Evolutionary conservation across 163 green algal species (phyloP).

Genomic region (Chlorella variabilis): DNA sequence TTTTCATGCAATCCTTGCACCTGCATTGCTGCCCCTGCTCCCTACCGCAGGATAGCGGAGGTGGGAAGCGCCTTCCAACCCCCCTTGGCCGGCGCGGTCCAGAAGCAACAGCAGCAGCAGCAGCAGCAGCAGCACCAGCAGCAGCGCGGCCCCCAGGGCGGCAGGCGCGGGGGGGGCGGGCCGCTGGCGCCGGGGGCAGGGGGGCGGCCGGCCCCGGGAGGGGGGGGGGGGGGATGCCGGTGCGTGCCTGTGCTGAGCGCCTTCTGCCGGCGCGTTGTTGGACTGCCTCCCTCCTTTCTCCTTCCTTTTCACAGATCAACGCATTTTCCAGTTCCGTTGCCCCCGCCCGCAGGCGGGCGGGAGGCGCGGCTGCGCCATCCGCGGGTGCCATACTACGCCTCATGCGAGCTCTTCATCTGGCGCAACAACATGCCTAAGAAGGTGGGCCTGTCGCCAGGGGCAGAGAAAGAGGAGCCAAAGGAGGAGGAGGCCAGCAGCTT

Average conservation of each 20-base stretch:
- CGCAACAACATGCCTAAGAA: conserved; percentile 23
- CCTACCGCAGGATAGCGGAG: conserved; percentile 36
- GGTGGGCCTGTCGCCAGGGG: neutral
- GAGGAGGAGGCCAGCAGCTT: no score
- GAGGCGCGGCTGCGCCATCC: conserved; percentile 29
- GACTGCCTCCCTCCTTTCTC: no score
- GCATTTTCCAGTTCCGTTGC: no score
- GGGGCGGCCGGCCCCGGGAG: neutral
- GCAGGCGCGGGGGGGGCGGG: neutral
- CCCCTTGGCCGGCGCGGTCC: conserved; percentile 2
- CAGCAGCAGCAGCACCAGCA: neutral
- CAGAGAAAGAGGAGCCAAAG: no score
- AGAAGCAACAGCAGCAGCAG: conserved; percentile 12
- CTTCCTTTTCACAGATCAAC: no score
- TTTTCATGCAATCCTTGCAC: no score
- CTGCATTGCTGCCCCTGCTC: no score
- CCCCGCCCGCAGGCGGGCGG: no score
- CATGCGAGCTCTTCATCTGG: conserved; percentile 21
- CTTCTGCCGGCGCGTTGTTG: no score
- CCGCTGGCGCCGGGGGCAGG: no score
- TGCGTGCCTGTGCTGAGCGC: no score
- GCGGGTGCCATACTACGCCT: conserved; percentile 40
- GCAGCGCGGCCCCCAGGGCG: no score
- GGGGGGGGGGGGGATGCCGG: neutral
- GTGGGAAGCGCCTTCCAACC: conserved; percentile 39